phyloP scores from a whole-genome alignment of 2,329 filamentous ascomycete genomes.

The Diaporthe eres region DNA sequence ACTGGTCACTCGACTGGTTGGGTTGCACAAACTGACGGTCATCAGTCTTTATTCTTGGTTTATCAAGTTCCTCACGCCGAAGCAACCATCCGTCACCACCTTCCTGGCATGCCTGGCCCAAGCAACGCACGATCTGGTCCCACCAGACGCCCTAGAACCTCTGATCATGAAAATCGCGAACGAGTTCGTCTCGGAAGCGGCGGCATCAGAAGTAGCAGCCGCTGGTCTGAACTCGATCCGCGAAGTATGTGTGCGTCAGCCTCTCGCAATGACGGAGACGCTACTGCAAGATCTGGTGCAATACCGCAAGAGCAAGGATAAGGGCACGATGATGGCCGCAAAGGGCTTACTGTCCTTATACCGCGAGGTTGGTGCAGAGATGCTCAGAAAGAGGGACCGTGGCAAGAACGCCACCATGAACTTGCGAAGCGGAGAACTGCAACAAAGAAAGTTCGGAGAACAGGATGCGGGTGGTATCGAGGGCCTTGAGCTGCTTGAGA shows the following conservation, averaged over 20 bases:
- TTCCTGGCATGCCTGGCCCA: constrained; percentile 95
- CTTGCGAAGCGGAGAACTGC: constrained; percentile 79
- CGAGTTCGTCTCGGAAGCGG: constrained; percentile 96
- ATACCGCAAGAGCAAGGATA: constrained; percentile 98
- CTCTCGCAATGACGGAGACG: constrained; percentile 95
- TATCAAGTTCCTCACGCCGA: constrained; percentile 89
- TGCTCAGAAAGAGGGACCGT: constrained; percentile 90
- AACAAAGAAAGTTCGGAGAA: constrained; percentile 86
- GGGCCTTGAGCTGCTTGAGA: constrained; percentile 89
- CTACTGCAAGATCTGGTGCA: constrained; percentile 95
- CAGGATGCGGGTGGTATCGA: constrained; percentile 86
- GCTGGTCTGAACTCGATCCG: constrained; percentile 95
- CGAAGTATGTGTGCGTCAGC: constrained; percentile 92
- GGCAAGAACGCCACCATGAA: constrained; percentile 92
- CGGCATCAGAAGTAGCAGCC: constrained; percentile 89
- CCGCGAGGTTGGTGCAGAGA: constrained; percentile 89
- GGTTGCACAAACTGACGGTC: constrained; percentile 91
- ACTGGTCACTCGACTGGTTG: constrained; percentile 90
- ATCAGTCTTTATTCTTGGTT: constrained; percentile 97
- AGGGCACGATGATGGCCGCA: constrained; percentile 98
- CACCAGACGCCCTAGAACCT: constrained; percentile 92
- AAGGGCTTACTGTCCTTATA: constrained; percentile 93
- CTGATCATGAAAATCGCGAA: constrained; percentile 96
- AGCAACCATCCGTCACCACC: constrained; percentile 90
- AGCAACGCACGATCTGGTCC: constrained; percentile 90